Percentiles rank a stretch among this genome's conserved stretches.
These are phyloP conservation scores for Penicillium sclerotigenum DNA, from an alignment of 2,329 filamentous ascomycete genomes.

Conservation along the genomic window DNA sequence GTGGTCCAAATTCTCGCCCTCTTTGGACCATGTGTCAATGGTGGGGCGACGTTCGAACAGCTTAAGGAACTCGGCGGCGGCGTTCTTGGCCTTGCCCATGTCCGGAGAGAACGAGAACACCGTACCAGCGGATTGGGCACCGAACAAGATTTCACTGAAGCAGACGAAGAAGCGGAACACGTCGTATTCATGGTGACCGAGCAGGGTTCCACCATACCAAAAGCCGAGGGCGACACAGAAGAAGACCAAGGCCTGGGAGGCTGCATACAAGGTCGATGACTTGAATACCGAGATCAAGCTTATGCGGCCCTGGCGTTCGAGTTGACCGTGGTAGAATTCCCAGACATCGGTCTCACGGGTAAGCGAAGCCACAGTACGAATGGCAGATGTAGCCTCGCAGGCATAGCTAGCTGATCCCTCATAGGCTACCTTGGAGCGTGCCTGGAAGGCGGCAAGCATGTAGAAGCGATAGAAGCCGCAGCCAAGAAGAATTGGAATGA, in stretches of 20 bases:
- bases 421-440: slow-evolving; percentile 75
- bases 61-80: slow-evolving; percentile 73
- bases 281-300: slow-evolving; percentile 72
- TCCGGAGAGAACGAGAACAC: slow-evolving; percentile 89
- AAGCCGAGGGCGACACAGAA: slow-evolving; percentile 82
- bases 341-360: slow-evolving; percentile 83
- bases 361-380: slow-evolving; percentile 87
- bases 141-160: slow-evolving; percentile 84
- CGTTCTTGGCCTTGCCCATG: slow-evolving; percentile 87
- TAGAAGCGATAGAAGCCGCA: slow-evolving; percentile 89
- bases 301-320: slow-evolving; percentile 63
- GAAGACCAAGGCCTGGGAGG: slow-evolving; percentile 80
- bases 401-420: slow-evolving; percentile 79
- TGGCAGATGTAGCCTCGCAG: slow-evolving; percentile 89
- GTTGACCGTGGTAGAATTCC: slow-evolving; percentile 63
- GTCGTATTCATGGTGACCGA: slow-evolving; percentile 66
- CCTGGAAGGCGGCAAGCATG: slow-evolving; percentile 75
- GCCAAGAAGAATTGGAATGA: slow-evolving; percentile 70
- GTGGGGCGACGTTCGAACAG: slow-evolving; percentile 78
- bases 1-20: slow-evolving; percentile 60
- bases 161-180: slow-evolving; percentile 91
- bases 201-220: slow-evolving; percentile 82
- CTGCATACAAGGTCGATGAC: slow-evolving; percentile 76
- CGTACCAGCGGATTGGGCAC: slow-evolving; percentile 84
- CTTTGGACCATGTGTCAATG: slow-evolving; percentile 77